phyloP scores from a whole-genome alignment of 2,329 filamentous ascomycete genomes.

The Penicillium sp. region DNA sequence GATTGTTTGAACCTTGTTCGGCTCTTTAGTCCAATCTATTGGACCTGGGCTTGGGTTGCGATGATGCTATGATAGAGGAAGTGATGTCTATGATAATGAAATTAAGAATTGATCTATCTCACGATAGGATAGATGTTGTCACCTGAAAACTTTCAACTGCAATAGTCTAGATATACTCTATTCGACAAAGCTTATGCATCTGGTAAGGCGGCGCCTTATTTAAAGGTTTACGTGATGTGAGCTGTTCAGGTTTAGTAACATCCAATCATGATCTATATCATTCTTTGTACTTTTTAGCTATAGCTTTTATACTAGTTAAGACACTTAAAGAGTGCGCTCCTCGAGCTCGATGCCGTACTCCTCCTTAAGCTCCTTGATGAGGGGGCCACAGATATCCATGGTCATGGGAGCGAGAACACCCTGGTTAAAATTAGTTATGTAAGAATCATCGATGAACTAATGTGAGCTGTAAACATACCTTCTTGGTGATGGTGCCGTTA shows the following conservation, averaged over 20 bases:
- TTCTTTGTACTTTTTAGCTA: conserved; percentile 11
- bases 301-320: neutral
- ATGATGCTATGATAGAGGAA: conserved; percentile 29
- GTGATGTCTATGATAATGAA: conserved; percentile 28
- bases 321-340: conserved; percentile 59
- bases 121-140: neutral
- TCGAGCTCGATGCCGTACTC: conserved; percentile 72
- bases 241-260: neutral
- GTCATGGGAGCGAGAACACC: conserved; percentile 77
- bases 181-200: neutral
- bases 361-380: conserved; percentile 76
- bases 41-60: conserved; percentile 9
- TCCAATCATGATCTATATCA: conserved; percentile 14
- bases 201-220: too few relatives aligned
- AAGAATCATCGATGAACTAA: neutral
- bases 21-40: conserved; percentile 9
- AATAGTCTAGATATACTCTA: neutral
- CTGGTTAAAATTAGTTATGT: conserved; percentile 18
- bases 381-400: conserved; percentile 67
- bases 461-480: conserved; percentile 31
- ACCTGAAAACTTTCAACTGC: neutral
- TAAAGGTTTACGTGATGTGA: too few relatives aligned
- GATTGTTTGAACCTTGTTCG: conserved; percentile 1
- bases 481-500: conserved; percentile 69
- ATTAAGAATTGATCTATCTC: conserved; percentile 15